A percentile compares a stretch with the other conserved stretches of the same genome.
These are phyloP conservation scores for Trichosanthes truncata DNA, from an alignment of 306 rosid genomes.

Conservation along the genomic window DNA sequence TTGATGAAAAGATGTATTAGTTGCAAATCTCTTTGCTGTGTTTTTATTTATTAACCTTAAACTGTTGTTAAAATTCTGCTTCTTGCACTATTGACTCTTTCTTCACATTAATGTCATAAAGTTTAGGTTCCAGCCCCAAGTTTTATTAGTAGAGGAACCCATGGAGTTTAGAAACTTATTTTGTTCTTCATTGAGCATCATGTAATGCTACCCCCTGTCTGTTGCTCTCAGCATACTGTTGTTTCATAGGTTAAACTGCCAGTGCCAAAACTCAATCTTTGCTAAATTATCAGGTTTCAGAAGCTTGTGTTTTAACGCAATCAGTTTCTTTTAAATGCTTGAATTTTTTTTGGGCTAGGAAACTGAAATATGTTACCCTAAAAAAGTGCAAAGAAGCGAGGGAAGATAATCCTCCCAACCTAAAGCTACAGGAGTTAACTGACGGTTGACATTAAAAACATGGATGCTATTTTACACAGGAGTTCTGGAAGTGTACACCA, in stretches of 20 bases:
- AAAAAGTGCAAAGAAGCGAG: neutral
- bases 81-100: neutral
- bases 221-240: neutral
- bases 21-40: slow-evolving; percentile 14
- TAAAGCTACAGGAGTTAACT: neutral
- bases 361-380: neutral
- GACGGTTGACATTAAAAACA: neutral
- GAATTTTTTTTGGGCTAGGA: neutral
- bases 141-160: neutral
- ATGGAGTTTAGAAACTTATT: neutral
- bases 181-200: neutral
- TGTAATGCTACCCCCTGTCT: neutral
- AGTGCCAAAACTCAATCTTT: neutral
- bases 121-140: neutral
- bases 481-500: neutral
- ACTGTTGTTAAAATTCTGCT: neutral
- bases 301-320: neutral
- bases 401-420: neutral
- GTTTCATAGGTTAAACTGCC: neutral
- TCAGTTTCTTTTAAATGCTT: neutral
- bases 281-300: neutral
- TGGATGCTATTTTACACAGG: neutral
- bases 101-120: neutral
- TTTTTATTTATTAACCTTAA: slow-evolving; percentile 3
- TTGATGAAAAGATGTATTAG: slow-evolving; percentile 28